Percentiles rank a stretch among this genome's conserved stretches.
Conservation (phyloP, 257 asterid genomes). For the Solanum sitiens region DNA sequence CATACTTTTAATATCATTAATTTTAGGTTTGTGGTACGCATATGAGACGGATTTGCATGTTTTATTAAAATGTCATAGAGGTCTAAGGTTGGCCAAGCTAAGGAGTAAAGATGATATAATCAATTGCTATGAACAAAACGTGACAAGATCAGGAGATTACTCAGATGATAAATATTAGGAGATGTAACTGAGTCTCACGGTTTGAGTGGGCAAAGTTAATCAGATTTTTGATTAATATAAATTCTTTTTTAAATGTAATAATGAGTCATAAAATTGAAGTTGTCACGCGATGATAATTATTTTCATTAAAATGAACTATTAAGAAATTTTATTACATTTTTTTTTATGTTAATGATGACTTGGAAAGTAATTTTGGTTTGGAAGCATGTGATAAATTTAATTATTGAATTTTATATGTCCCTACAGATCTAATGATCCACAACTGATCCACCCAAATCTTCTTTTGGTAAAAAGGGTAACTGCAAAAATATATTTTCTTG, state of each 20-base stretch:
- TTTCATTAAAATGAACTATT: neutral
- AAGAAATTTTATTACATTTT: neutral
- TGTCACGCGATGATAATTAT: neutral
- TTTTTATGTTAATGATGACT: neutral
- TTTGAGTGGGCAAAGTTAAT: no score
- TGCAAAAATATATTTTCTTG: neutral
- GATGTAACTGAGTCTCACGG: no score
- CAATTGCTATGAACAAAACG: neutral
- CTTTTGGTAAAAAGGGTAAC: neutral
- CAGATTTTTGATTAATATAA: no score
- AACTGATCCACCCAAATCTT: neutral
- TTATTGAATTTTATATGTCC: neutral
- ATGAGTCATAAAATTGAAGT: neutral
- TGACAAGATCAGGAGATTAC: no score
- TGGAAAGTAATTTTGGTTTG: neutral
- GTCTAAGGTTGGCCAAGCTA: neutral
- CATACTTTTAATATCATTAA: no score
- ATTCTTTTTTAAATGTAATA: neutral
- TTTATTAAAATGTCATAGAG: neutral
- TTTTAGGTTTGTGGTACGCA: neutral
- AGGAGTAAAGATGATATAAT: neutral
- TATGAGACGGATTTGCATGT: neutral
- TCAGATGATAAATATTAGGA: no score
- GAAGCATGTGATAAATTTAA: neutral
- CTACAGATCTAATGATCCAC: neutral